phyloP scores from a whole-genome alignment of 768 basidiomycete species.

The Russula dissimulans region DNA sequence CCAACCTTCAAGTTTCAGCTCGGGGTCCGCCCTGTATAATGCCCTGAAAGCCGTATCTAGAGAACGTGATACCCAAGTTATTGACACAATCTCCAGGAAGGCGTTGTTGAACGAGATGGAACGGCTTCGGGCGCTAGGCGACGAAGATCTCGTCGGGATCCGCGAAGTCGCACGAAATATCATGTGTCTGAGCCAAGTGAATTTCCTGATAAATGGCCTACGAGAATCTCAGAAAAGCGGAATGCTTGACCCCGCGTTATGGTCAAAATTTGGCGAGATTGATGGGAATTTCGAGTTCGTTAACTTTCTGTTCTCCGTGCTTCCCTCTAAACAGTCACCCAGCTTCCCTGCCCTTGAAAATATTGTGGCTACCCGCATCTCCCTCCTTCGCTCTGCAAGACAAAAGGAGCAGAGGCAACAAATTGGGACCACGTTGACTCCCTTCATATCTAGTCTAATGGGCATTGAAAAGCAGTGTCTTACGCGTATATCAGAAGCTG shows the following conservation, averaged over 20 bases:
- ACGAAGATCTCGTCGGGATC: constrained; percentile 75
- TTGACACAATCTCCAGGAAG: constrained; percentile 41
- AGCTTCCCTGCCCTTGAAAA: constrained; percentile 73
- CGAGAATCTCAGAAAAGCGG: constrained; percentile 30
- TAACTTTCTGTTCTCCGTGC: background rate
- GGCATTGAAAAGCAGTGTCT: constrained; percentile 64
- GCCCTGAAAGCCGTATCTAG: constrained; percentile 77
- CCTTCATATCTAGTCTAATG: constrained; percentile 41
- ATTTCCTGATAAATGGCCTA: constrained; percentile 43
- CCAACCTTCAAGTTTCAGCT: constrained; percentile 32
- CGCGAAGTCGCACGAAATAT: constrained; percentile 58
- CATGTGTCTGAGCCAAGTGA: constrained; percentile 74
- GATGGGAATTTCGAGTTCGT: constrained; percentile 59
- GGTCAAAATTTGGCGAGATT: constrained; percentile 39
- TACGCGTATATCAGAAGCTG: constrained; percentile 59
- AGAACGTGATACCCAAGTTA: constrained; percentile 47
- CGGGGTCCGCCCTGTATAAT: constrained; percentile 60
- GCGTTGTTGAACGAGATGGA: constrained; percentile 53
- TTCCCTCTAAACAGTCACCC: constrained; percentile 15
- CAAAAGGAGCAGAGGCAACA: constrained; percentile 65
- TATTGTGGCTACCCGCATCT: constrained; percentile 72
- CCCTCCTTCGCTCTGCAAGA: constrained; percentile 64
- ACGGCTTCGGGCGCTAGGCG: constrained; percentile 53
- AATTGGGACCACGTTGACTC: constrained; percentile 60
- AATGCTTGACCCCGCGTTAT: constrained; percentile 28